A percentile compares a stretch with the other conserved stretches of the same genome.
phyloP scores from a whole-genome alignment of 805 yeast species.

The Candida rishiriensis region DNA sequence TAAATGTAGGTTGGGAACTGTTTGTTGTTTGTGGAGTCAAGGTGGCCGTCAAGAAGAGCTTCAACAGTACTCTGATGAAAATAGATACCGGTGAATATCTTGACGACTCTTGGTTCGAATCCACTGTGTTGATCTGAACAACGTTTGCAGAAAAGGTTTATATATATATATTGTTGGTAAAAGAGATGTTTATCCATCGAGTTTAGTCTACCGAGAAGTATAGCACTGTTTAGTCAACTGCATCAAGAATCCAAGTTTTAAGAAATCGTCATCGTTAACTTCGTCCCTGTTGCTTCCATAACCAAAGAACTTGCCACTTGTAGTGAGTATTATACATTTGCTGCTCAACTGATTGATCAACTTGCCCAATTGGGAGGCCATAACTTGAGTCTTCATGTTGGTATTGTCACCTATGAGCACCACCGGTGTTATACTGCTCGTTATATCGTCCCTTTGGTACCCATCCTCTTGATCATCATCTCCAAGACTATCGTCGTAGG shows the following conservation, averaged over 20 bases:
- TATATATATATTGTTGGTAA: no score
- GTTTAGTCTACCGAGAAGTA: background rate
- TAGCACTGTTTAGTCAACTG: slow-evolving; percentile 20
- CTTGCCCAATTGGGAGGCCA: slow-evolving; percentile 46
- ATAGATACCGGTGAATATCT: no score
- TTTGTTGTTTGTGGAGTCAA: slow-evolving; percentile 8
- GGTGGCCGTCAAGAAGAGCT: slow-evolving; percentile 7
- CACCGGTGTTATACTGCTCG: slow-evolving; percentile 17
- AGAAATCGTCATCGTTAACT: slow-evolving; percentile 36
- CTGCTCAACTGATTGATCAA: slow-evolving; percentile 31
- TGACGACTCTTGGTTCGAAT: no score
- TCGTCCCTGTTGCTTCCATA: slow-evolving; percentile 19
- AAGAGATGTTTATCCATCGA: no score
- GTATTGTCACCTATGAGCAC: slow-evolving; percentile 43
- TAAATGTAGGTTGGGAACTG: slow-evolving; percentile 6
- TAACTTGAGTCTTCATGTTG: slow-evolving; percentile 41
- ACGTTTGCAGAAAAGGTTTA: no score
- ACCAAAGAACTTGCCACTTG: slow-evolving; percentile 45
- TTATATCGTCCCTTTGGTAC: slow-evolving; percentile 3
- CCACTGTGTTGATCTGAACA: no score
- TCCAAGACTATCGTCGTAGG: slow-evolving; percentile 8
- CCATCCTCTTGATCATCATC: slow-evolving; percentile 30
- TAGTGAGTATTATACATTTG: slow-evolving; percentile 39
- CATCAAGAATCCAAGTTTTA: slow-evolving; percentile 35
- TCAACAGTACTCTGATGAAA: no score